Conservation (phyloP, 306 rosid species). For the Dryas octopetala region DNA sequence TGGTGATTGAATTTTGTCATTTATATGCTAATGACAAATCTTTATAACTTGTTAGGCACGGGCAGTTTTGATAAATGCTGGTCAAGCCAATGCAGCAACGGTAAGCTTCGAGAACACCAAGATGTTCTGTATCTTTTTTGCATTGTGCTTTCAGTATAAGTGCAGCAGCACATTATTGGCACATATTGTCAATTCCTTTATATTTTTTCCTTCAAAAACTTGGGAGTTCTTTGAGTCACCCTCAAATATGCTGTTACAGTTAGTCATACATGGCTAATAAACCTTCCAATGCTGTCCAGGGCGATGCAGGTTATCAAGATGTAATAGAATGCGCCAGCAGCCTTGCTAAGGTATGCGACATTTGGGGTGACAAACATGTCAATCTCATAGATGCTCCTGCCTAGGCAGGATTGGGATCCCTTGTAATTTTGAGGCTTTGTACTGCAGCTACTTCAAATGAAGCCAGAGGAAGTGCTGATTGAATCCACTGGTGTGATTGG, state of each 20-base stretch:
- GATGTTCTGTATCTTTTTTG: constrained; percentile 3
- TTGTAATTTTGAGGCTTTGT: neutral
- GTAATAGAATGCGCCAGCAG: constrained; percentile 54
- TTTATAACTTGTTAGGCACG: constrained; percentile 65
- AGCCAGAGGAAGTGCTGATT: constrained; percentile 70
- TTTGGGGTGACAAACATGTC: neutral
- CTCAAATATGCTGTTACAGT: neutral
- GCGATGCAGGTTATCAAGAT: constrained; percentile 85
- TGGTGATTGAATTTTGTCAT: neutral
- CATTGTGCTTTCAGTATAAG: no score
- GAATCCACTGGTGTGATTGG: constrained; percentile 98
- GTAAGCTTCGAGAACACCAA: constrained; percentile 35
- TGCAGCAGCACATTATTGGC: neutral
- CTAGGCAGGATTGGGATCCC: neutral
- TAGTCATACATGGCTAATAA: constrained; percentile 19
- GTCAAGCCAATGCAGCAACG: constrained; percentile 97
- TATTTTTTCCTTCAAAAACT: no score
- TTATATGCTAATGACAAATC: constrained; percentile 22
- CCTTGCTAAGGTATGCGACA: constrained; percentile 64
- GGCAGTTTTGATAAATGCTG: constrained; percentile 89
- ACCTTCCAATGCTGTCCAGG: constrained; percentile 51
- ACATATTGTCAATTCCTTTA: neutral
- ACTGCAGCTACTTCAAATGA: constrained; percentile 62
- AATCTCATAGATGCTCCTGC: neutral
- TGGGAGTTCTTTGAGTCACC: no score